Evolutionary conservation across 495 filamentous ascomycete genomes (phyloP).

Genomic region (Oidiodendron maius): DNA sequence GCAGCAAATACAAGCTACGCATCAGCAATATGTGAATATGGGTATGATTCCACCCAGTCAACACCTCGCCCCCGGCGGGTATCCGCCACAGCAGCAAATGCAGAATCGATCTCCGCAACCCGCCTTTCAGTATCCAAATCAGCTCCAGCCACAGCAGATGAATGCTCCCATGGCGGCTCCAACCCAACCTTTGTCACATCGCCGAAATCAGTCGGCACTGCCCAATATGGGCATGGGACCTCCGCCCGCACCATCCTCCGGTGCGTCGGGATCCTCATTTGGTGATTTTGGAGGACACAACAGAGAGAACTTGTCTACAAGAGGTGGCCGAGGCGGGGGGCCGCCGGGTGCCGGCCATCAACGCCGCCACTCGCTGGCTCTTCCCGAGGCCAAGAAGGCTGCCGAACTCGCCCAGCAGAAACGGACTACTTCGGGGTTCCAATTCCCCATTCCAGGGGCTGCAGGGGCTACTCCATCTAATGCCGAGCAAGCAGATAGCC

Average conservation of each 20-base stretch:
- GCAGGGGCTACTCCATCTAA: slow-evolving; percentile 41
- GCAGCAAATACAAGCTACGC: slow-evolving; percentile 92
- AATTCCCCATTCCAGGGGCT: slow-evolving; percentile 81
- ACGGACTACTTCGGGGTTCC: slow-evolving; percentile 85
- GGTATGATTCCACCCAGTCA: slow-evolving; percentile 84
- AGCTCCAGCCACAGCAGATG: slow-evolving; percentile 61
- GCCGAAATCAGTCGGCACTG: slow-evolving; percentile 95
- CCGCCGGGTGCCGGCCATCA: slow-evolving; percentile 75
- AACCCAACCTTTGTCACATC: slow-evolving; percentile 77
- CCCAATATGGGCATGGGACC: slow-evolving; percentile 91
- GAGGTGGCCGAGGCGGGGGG: slow-evolving; percentile 72
- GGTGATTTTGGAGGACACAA: slow-evolving; percentile 66
- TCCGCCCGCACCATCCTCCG: slow-evolving; percentile 94
- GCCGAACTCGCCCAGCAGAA: slow-evolving; percentile 96
- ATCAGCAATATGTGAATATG: slow-evolving; percentile 97
- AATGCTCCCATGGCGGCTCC: slow-evolving; percentile 63
- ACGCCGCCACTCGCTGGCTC: slow-evolving; percentile 87
- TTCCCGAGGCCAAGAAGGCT: slow-evolving; percentile 96
- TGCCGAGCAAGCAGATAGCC: slow-evolving; percentile 46
- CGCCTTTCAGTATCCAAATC: slow-evolving; percentile 86
- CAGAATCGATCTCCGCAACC: slow-evolving; percentile 77
- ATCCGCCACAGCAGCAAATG: slow-evolving; percentile 59
- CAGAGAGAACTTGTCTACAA: slow-evolving; percentile 62
- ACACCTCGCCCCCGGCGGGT: slow-evolving; percentile 60
- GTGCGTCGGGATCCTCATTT: slow-evolving; percentile 76